A percentile compares a stretch with the other conserved stretches of the same genome.
These are phyloP conservation scores for Pezicula radicicola DNA, from an alignment of 2,329 filamentous ascomycete genomes.

Conservation along the genomic window DNA sequence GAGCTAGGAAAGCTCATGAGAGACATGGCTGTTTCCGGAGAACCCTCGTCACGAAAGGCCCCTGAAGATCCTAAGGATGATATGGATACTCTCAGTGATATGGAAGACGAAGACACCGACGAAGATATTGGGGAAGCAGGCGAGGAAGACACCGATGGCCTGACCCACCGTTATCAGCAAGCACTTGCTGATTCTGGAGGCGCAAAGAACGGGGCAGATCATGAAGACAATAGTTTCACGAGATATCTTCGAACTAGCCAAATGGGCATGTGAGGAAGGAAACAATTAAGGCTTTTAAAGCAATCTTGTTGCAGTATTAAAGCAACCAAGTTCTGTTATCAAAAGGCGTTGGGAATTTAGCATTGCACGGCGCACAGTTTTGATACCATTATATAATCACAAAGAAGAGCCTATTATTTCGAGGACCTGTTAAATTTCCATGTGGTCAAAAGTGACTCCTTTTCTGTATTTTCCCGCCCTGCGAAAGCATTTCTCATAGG, in stretches of 20 bases:
- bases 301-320: no score
- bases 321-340: conserved; percentile 1
- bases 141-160: conserved; percentile 60
- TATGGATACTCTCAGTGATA: conserved; percentile 30
- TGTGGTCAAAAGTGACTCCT: no score
- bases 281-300: background rate
- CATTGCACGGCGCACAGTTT: conserved; percentile 27
- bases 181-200: conserved; percentile 57
- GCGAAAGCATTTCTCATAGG: no score
- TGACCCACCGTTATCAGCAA: conserved; percentile 74
- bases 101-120: conserved; percentile 47
- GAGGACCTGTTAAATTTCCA: no score
- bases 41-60: conserved; percentile 31
- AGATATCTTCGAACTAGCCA: conserved; percentile 29
- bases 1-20: conserved; percentile 93
- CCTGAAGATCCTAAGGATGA: conserved; percentile 26
- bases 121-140: conserved; percentile 57
- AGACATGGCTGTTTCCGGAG: conserved; percentile 69
- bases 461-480: no score
- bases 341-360: conserved; percentile 13
- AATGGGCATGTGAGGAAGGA: conserved; percentile 23
- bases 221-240: conserved; percentile 30
- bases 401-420: no score
- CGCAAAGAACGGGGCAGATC: conserved; percentile 21
- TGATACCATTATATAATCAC: conserved; percentile 20